A percentile compares a stretch with the other conserved stretches of the same genome.
Conservation (phyloP, 441 rosid genomes). For the Eruca vesicaria region DNA sequence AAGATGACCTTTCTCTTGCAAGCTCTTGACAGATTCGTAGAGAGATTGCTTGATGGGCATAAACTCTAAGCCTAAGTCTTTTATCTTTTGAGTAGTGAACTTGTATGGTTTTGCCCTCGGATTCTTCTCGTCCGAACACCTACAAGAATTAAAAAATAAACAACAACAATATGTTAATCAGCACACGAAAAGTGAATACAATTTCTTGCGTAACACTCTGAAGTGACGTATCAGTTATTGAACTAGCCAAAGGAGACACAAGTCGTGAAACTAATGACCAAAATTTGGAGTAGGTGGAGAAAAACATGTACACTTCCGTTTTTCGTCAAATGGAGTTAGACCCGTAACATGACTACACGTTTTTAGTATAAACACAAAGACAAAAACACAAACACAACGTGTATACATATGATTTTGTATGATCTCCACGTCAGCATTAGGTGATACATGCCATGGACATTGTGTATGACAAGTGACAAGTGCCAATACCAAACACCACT, state of each 20-base stretch:
- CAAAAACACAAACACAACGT: neutral
- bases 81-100: constrained; percentile 65
- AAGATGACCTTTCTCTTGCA: constrained; percentile 84
- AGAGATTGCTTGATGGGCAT: constrained; percentile 66
- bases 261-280: constrained; percentile 34
- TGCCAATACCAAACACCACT: constrained; percentile 18
- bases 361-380: neutral
- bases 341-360: neutral
- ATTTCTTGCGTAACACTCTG: constrained; percentile 21
- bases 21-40: constrained; percentile 72
- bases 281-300: constrained; percentile 34
- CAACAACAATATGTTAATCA: neutral
- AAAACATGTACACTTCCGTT: neutral
- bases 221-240: neutral
- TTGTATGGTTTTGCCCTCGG: constrained; percentile 75
- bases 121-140: constrained; percentile 88
- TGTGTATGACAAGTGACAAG: neutral
- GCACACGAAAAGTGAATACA: constrained; percentile 2
- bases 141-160: constrained; percentile 7
- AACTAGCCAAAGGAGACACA: constrained; percentile 20
- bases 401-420: constrained; percentile 1
- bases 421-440: constrained; percentile 9
- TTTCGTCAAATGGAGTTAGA: constrained; percentile 28
- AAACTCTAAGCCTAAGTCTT: constrained; percentile 75
- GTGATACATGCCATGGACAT: constrained; percentile 19